Conservation (phyloP, 2,329 filamentous ascomycete species). For the Claviceps maximensis region DNA sequence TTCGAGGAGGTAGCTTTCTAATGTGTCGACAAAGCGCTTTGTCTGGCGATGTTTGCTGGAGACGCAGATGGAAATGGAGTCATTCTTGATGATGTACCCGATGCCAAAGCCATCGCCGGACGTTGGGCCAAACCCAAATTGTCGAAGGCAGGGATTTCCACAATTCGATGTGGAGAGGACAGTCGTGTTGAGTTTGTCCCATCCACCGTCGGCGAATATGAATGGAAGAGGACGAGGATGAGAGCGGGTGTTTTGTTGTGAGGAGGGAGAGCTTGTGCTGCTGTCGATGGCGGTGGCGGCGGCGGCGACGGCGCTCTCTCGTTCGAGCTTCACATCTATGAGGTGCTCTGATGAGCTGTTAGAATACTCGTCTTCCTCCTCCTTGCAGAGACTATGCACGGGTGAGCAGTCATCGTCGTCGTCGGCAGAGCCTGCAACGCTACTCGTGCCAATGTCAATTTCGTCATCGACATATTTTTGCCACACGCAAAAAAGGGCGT, state of each 20-base stretch:
- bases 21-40: constrained; percentile 71
- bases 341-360: constrained; percentile 20
- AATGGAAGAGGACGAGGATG: constrained; percentile 43
- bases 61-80: constrained; percentile 74
- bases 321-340: constrained; percentile 22
- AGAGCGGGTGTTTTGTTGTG: constrained; percentile 20
- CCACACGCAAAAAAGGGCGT: constrained; percentile 90
- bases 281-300: too few species aligned
- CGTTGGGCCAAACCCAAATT: constrained; percentile 94
- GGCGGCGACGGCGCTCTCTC: constrained; percentile 34
- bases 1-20: constrained; percentile 85
- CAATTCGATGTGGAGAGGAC: constrained; percentile 97
- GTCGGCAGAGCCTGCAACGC: constrained; percentile 43
- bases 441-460: constrained; percentile 37
- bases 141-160: constrained; percentile 84
- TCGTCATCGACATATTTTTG: constrained; percentile 69
- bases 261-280: constrained; percentile 39
- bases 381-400: constrained; percentile 39
- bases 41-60: constrained; percentile 92
- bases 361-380: constrained; percentile 24
- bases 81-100: constrained; percentile 88
- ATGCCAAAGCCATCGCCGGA: constrained; percentile 93
- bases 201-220: constrained; percentile 78
- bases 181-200: constrained; percentile 91
- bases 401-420: constrained; percentile 28